Evolutionary conservation across 139 green algal genomes (phyloP).

Genomic region (Chlamydomonas incerta): DNA sequence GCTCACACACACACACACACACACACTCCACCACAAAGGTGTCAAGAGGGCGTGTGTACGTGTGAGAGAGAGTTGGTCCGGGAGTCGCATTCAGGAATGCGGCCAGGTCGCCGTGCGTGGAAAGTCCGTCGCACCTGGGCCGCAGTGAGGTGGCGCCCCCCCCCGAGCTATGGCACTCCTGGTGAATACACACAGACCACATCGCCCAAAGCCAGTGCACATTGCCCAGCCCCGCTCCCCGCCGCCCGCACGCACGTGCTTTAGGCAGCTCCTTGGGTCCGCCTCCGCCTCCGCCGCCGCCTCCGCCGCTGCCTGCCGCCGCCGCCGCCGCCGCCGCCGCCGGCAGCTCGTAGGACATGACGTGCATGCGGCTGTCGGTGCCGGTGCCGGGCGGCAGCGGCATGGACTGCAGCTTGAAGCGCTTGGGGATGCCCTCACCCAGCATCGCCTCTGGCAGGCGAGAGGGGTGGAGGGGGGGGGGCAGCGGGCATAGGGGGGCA

Average conservation of each 20-base stretch:
- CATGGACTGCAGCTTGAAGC: constrained; percentile 41
- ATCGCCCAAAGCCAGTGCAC: no score
- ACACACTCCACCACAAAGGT: no score
- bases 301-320: not conserved
- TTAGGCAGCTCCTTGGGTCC: not conserved
- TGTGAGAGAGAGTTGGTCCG: no score
- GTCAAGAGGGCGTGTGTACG: no score
- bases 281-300: not conserved
- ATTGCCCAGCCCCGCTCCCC: no score
- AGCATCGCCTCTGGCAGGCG: constrained; percentile 6
- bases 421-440: constrained; percentile 21
- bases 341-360: constrained; percentile 22
- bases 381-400: constrained; percentile 5
- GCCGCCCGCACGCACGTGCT: not conserved
- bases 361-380: constrained; percentile 7
- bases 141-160: no score
- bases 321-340: not conserved
- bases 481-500: not conserved
- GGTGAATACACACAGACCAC: no score
- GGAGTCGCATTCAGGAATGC: no score
- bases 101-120: no score
- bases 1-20: no score
- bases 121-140: no score
- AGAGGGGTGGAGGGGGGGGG: not conserved
- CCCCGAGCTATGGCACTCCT: no score